Evolutionary conservation across 2,329 filamentous ascomycete genomes (phyloP).

Genomic region (Arthroderma sp.): DNA sequence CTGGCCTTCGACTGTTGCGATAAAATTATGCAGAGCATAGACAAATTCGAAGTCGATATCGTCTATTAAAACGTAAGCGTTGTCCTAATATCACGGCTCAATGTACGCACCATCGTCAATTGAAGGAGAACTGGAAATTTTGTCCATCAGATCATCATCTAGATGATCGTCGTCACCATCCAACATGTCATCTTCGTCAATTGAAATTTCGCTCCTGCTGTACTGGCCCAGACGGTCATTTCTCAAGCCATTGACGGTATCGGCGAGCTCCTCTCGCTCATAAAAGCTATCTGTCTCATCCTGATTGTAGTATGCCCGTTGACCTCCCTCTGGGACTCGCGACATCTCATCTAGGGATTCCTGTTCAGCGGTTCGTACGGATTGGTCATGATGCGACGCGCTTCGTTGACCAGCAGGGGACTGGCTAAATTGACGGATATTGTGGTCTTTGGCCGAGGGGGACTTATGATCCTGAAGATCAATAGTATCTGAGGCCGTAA

Average conservation of each 20-base stretch:
- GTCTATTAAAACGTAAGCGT: constrained; percentile 61
- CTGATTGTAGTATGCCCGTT: constrained; percentile 22
- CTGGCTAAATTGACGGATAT: constrained; percentile 39
- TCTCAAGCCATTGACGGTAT: constrained; percentile 13
- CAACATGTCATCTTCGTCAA: constrained; percentile 40
- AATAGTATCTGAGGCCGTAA: constrained; percentile 60
- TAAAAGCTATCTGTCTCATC: constrained; percentile 21
- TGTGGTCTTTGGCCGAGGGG: constrained; percentile 75
- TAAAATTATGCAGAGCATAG: constrained; percentile 93
- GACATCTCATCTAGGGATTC: constrained; percentile 62
- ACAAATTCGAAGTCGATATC: constrained; percentile 99
- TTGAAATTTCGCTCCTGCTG: constrained; percentile 9
- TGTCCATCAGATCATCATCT: constrained; percentile 94
- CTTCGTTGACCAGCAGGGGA: constrained; percentile 40
- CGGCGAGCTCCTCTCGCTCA: constrained; percentile 19
- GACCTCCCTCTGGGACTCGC: constrained; percentile 45
- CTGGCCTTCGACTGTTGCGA: constrained; percentile 94
- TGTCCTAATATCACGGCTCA: constrained; percentile 18
- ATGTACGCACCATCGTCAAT: constrained; percentile 93
- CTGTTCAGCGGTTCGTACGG: constrained; percentile 65
- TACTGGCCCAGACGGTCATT: constrained; percentile 13
- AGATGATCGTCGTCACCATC: constrained; percentile 57
- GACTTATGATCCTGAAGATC: constrained; percentile 77
- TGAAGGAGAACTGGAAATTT: constrained; percentile 95
- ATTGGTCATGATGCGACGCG: constrained; percentile 73